These are phyloP conservation scores for Taiozyma sp. DNA, from an alignment of 1,139 yeast species.

Conservation along the genomic window DNA sequence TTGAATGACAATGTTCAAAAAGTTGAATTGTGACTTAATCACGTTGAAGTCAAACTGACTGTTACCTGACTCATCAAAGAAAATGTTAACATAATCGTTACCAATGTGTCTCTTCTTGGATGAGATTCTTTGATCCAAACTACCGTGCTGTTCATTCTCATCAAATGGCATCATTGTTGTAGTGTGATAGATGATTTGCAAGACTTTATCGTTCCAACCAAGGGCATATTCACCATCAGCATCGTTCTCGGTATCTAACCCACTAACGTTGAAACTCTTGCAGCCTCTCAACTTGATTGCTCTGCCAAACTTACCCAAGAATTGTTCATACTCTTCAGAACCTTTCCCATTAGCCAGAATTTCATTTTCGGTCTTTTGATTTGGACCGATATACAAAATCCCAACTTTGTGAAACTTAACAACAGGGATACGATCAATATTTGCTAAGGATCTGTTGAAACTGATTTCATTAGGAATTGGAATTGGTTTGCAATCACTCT, in stretches of 20 bases:
- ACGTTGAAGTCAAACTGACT: conserved; percentile 62
- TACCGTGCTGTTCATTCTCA: conserved; percentile 33
- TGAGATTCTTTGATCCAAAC: conserved; percentile 31
- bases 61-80: conserved; percentile 67
- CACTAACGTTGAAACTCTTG: conserved; percentile 65
- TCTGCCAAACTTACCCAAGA: conserved; percentile 55
- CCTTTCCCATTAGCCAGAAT: conserved; percentile 66
- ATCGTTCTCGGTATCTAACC: conserved; percentile 66
- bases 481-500: conserved; percentile 29
- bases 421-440: conserved; percentile 74
- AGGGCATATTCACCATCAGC: conserved; percentile 75
- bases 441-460: conserved; percentile 52
- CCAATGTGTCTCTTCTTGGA: conserved; percentile 83
- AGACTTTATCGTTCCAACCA: conserved; percentile 67
- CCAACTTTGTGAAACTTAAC: conserved; percentile 82
- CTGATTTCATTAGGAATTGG: conserved; percentile 49
- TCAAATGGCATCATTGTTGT: conserved; percentile 73
- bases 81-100: conserved; percentile 76
- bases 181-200: conserved; percentile 73
- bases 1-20: conserved; percentile 71
- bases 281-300: conserved; percentile 53
- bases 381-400: conserved; percentile 64
- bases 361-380: conserved; percentile 59
- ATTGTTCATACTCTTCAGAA: conserved; percentile 55
- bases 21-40: conserved; percentile 77